A percentile compares a stretch with the other conserved stretches of the same genome.
Conservation (phyloP, 2,329 filamentous ascomycete genomes). For the Lasiodiplodia hormozganensis region DNA sequence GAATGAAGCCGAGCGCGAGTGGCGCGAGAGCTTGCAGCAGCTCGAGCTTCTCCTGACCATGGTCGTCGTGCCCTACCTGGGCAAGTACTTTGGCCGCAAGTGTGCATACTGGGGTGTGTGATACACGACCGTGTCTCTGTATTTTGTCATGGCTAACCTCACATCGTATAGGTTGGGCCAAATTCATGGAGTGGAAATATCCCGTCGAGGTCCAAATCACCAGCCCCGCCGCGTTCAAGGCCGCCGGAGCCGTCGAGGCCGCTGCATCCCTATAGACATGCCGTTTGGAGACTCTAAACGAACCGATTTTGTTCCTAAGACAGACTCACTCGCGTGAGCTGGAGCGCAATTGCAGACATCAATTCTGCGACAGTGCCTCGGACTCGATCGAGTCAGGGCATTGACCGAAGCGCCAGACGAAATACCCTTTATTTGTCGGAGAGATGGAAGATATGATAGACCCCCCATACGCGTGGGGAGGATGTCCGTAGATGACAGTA, state of each 20-base stretch:
- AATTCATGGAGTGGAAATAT: conserved; percentile 95
- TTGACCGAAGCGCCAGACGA: background rate
- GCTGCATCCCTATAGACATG: conserved; percentile 49
- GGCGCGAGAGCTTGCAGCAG: conserved; percentile 93
- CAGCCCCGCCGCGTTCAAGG: conserved; percentile 55
- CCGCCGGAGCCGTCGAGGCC: conserved; percentile 54
- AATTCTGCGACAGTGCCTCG: background rate
- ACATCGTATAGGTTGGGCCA: conserved; percentile 75
- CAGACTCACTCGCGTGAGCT: background rate
- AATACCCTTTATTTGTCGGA: background rate
- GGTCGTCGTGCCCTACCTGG: conserved; percentile 91
- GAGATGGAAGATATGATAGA: conserved; percentile 8
- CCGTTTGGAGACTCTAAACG: background rate
- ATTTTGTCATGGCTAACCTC: conserved; percentile 33
- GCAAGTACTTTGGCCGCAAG: conserved; percentile 93
- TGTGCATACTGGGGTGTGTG: conserved; percentile 94
- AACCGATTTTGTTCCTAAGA: background rate
- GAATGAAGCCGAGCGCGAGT: conserved; percentile 86
- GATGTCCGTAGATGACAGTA: conserved; percentile 13
- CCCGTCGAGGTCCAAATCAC: conserved; percentile 72
- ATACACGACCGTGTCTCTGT: background rate
- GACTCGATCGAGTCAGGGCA: background rate
- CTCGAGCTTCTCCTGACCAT: conserved; percentile 91
- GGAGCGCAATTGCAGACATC: background rate
- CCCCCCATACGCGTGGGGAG: background rate